Evolutionary conservation across 1,139 yeast genomes (phyloP), one percentile per base, ranked within the genome.

Genomic region (Pneumocystis wakefieldiae): DNA sequence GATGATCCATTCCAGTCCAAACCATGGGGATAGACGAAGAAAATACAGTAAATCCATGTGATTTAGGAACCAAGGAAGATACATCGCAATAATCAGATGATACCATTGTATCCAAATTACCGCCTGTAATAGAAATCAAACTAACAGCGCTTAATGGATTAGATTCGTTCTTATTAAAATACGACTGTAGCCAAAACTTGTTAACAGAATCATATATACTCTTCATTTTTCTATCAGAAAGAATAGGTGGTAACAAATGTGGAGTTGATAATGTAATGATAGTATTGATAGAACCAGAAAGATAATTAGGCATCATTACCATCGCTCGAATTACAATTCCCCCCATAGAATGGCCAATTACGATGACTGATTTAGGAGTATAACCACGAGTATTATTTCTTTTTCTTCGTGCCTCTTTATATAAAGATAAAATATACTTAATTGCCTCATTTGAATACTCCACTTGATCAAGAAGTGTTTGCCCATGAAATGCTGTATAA

Each of bases 261-360:
- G 99, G 99, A 0, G 97, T 83, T 0, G 97, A 87, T 63, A 94
- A 76, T 0, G 98, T 91, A 28, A 92, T 69, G 17, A 92, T 87
- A 0, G 97, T 86, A 70, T 89, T 89, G 19, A 94, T 82, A 1
- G 96, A 85, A 19, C 80, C 81, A 1, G 81, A 81, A 0, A 77
- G 70, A 72, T 89, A 91, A 70, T 89, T 90, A 0, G 91, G 88
- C 64, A 92, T 74, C 0, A 92, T 84, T 15, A 87, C 77, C 83
- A 89, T 82, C 0, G 87, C 84, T 65, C 97, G 77, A 3, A 96
- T 86, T 1, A 91, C 97, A 19, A 91, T 82, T 2, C 97, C 97
- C 48, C 97, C 97, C 97, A 91, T 91, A 0, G 98, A 92, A 75
- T 94, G 99, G 1, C 90, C 97, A 3, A 94, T 71, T 0, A 94